phyloP scores from a whole-genome alignment of 225 moss, liverwort and hornwort genomes.

The Straminergon stramineum region DNA sequence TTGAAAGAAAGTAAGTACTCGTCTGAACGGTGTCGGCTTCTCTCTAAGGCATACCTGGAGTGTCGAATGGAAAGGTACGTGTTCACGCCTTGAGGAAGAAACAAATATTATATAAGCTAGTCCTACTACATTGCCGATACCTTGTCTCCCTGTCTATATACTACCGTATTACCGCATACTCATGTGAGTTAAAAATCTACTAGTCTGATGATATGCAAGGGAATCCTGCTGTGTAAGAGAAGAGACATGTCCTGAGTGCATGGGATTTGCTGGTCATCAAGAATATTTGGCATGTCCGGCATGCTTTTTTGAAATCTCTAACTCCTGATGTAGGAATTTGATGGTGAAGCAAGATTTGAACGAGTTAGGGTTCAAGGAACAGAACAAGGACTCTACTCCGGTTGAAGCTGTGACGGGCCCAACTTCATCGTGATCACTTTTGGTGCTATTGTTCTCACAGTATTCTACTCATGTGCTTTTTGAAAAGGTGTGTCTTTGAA shows the following conservation, averaged over 20 bases:
- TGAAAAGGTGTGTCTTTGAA: background rate
- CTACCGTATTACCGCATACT: background rate
- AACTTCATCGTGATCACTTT: constrained; percentile 5
- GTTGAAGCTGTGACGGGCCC: constrained; percentile 5
- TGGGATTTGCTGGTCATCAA: background rate
- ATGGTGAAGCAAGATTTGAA: constrained; percentile 93
- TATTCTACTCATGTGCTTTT: background rate
- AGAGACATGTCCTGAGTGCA: background rate
- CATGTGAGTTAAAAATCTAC: background rate
- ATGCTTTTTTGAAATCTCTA: background rate
- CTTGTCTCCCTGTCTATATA: background rate
- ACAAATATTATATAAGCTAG: background rate
- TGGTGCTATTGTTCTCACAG: background rate
- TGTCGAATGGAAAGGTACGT: constrained; percentile 84
- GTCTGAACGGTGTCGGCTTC: constrained; percentile 72
- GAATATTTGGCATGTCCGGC: background rate
- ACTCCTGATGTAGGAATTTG: constrained; percentile 41
- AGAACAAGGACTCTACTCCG: background rate
- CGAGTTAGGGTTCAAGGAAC: constrained; percentile 79
- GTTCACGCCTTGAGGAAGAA: background rate
- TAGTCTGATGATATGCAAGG: background rate
- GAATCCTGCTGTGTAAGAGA: background rate
- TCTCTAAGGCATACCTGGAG: constrained; percentile 74
- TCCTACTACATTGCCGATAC: background rate
- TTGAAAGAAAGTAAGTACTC: constrained; percentile 73